Percentiles rank a stretch among this genome's conserved stretches.
These are phyloP conservation scores for Cladosporium velox DNA, from an alignment of 2,329 filamentous ascomycete species.

Conservation along the genomic window DNA sequence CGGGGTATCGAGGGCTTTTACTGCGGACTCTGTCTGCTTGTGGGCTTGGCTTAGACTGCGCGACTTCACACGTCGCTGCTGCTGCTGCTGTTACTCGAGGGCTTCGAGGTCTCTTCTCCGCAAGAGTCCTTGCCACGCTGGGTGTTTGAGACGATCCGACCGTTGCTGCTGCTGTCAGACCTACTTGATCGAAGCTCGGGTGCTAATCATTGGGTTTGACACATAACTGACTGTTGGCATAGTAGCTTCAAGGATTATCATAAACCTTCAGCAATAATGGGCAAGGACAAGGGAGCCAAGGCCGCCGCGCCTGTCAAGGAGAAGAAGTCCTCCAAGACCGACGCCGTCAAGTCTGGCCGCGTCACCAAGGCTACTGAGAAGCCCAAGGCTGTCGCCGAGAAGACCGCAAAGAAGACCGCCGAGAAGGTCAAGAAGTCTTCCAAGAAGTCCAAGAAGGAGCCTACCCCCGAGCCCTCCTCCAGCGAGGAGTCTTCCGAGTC, in stretches of 20 bases:
- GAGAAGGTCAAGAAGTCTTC: slow-evolving; percentile 43
- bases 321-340: slow-evolving; percentile 31
- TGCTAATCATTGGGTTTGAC: slow-evolving; percentile 28
- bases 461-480: slow-evolving; percentile 46
- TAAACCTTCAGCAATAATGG: slow-evolving; percentile 39
- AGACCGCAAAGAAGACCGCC: slow-evolving; percentile 54
- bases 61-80: slow-evolving; percentile 29
- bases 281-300: slow-evolving; percentile 49
- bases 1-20: slow-evolving; percentile 40
- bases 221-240: slow-evolving; percentile 24
- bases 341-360: slow-evolving; percentile 63
- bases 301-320: slow-evolving; percentile 31
- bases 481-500: slow-evolving; percentile 17
- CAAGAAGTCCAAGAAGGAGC: slow-evolving; percentile 53
- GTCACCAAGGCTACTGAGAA: slow-evolving; percentile 68
- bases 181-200: slow-evolving; percentile 24
- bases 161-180: slow-evolving; percentile 20
- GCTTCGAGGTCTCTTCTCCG: slow-evolving; percentile 43
- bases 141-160: slow-evolving; percentile 40
- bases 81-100: slow-evolving; percentile 41
- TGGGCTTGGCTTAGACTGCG: slow-evolving; percentile 31
- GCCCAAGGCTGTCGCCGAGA: slow-evolving; percentile 59
- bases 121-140: slow-evolving; percentile 31
- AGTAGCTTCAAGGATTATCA: slow-evolving; percentile 32
- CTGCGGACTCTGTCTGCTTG: slow-evolving; percentile 34